Base-by-base conservation (phyloP, 192 early-diverging fungal genomes). In the Coemansia sp. region DNA sequence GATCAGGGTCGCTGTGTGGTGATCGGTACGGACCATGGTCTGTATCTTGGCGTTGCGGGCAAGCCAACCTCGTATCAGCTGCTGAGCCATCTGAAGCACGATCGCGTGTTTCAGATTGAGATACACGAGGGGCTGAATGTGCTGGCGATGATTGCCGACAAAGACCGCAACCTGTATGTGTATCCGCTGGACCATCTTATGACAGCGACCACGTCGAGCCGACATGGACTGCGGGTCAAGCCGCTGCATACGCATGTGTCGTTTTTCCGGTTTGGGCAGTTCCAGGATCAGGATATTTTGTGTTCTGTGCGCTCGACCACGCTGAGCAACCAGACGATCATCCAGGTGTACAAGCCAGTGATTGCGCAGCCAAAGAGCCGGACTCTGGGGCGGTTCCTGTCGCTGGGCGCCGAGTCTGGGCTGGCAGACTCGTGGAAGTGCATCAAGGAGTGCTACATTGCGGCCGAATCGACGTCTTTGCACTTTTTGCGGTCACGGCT, bases 401-500 rank as follows among this genome's bases (percentile, higher is more conserved):
- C 77, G 17, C 65, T 76, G 27, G 68, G 77, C 27, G 66, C 58
- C 38, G 70, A 73, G 53, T 72, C 78, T 19, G 57, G 59, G 19
- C 61, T 63, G 58, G 77, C 69, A 10, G 69, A 84, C 53, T 82
- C 72, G 53, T 77, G 75, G 69, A 71, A 70, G 51, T 74, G 69
- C 35, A 88, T 86, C 79, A 84, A 93, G 84, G 93, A 98, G 67
- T 91, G 94, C 65, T 98, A 96, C 71, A 92, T 97, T 71, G 93
- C 94, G 8, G 85, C 90, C 27, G 94, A 97, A 85, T 86, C 91
- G 21, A 89, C 83, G 25, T 92, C 91, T 11, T 82, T 98, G 60
- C 90, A 95, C 67, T 93, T 92, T 58, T 80, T 95, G 65, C 88
- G 87, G 25, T 92, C 89, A 22, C 91, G 88, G 35, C 80, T 98